A percentile compares a stretch with the other conserved stretches of the same genome.
These are phyloP conservation scores for Trametes punicea DNA, from an alignment of 768 basidiomycete species.

Conservation along the genomic window DNA sequence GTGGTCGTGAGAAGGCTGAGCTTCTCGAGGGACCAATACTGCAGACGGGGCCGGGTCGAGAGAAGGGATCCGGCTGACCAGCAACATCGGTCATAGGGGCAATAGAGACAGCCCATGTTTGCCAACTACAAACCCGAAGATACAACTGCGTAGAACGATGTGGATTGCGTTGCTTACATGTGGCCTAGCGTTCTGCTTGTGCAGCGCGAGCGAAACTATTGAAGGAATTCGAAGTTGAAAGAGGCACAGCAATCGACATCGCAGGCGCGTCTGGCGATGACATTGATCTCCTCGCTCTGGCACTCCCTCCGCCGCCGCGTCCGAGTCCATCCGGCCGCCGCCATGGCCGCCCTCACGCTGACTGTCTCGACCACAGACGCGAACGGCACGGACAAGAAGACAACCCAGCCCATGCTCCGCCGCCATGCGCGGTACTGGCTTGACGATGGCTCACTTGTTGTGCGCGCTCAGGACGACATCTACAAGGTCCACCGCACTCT, in stretches of 20 bases:
- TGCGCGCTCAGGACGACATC: slow-evolving; percentile 41
- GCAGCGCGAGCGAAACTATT: too few species aligned
- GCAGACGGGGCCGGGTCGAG: too few species aligned
- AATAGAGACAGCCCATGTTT: too few species aligned
- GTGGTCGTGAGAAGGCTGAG: too few species aligned
- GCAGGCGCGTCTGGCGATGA: neutral
- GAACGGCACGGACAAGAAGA: neutral
- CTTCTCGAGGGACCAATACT: too few species aligned
- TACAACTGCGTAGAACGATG: too few species aligned
- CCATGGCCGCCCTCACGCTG: slow-evolving; percentile 7
- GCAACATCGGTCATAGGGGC: too few species aligned
- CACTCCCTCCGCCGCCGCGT: neutral
- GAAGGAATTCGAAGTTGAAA: neutral
- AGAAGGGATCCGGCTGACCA: too few species aligned
- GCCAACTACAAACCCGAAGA: too few species aligned
- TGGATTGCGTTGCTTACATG: neutral
- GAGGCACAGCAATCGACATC: neutral
- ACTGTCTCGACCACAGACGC: slow-evolving; percentile 4
- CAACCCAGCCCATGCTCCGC: neutral
- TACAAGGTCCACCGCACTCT: slow-evolving; percentile 60
- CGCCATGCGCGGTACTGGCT: slow-evolving; percentile 60
- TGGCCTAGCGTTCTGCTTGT: neutral
- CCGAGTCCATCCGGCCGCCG: neutral
- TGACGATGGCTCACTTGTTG: slow-evolving; percentile 57
- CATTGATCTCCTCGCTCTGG: neutral